Conservation (phyloP, 306 rosid genomes). For the Sesbania bispinosa region DNA sequence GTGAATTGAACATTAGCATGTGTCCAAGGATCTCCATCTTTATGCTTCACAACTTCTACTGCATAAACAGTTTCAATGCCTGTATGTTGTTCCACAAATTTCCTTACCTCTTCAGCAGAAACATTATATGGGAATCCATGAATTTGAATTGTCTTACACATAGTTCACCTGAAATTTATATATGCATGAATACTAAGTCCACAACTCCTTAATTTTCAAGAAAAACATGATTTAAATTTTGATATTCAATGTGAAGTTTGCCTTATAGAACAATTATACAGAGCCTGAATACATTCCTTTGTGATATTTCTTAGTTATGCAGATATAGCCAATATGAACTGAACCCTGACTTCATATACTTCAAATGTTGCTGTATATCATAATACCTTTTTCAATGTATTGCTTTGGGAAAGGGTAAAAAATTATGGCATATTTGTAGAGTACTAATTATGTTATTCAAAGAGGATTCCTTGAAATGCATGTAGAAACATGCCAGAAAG, state of each 20-base stretch:
- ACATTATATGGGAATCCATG: conserved; percentile 37
- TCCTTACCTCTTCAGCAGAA: conserved; percentile 33
- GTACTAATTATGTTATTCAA: neutral
- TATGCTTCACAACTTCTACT: conserved; percentile 19
- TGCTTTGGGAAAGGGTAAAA: neutral
- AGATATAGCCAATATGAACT: too few relatives aligned
- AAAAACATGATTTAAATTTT: neutral
- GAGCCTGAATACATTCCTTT: neutral
- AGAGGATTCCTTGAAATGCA: neutral
- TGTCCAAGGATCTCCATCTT: conserved; percentile 15
- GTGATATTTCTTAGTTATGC: neutral
- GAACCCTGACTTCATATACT: too few relatives aligned
- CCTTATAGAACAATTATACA: neutral
- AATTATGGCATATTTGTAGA: neutral
- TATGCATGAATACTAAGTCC: neutral
- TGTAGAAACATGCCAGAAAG: neutral
- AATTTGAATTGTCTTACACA: conserved; percentile 41
- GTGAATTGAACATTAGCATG: conserved; percentile 47
- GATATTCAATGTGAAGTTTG: neutral
- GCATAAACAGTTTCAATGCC: conserved; percentile 48
- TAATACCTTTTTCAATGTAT: neutral
- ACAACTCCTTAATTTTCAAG: neutral
- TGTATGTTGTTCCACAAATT: conserved; percentile 37
- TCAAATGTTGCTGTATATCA: neutral
- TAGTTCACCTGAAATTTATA: conserved; percentile 19